Evolutionary conservation across 805 yeast species (phyloP).

Genomic region (Candida arabinofermentans): DNA sequence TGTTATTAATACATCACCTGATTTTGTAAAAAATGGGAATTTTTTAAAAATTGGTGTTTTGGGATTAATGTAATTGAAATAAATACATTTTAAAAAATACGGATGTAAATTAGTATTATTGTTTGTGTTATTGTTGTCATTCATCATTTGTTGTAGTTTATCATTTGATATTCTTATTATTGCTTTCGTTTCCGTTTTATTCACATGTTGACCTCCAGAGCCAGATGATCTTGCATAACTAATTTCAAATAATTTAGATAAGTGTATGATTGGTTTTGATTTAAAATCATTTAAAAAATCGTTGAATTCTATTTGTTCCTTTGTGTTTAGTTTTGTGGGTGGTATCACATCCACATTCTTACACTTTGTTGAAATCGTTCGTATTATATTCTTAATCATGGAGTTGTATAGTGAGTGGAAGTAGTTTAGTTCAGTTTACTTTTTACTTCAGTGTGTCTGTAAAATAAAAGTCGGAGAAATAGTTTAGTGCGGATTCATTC

Average conservation of each 20-base stretch:
- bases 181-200: conserved; percentile 51
- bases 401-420: not conserved
- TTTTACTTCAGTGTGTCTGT: too few relatives aligned
- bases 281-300: not conserved
- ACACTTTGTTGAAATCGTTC: too few relatives aligned
- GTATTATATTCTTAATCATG: not conserved
- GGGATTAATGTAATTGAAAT: conserved; percentile 3
- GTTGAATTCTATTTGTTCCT: not conserved
- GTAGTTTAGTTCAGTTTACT: too few relatives aligned
- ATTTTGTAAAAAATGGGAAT: conserved; percentile 25
- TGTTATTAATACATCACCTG: conserved; percentile 25
- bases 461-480: not conserved
- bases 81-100: conserved; percentile 23
- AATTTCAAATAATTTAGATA: conserved; percentile 30
- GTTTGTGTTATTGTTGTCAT: conserved; percentile 42
- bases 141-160: conserved; percentile 27
- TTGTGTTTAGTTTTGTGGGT: not conserved
- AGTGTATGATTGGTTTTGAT: not conserved
- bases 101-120: conserved; percentile 35
- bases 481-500: too few relatives aligned
- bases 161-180: conserved; percentile 27
- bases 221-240: conserved; percentile 50
- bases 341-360: not conserved
- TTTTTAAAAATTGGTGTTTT: conserved; percentile 11
- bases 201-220: conserved; percentile 61